Base-by-base conservation (phyloP, 1,139 yeast genomes). In the Debaryomycetaceae sp. region DNA sequence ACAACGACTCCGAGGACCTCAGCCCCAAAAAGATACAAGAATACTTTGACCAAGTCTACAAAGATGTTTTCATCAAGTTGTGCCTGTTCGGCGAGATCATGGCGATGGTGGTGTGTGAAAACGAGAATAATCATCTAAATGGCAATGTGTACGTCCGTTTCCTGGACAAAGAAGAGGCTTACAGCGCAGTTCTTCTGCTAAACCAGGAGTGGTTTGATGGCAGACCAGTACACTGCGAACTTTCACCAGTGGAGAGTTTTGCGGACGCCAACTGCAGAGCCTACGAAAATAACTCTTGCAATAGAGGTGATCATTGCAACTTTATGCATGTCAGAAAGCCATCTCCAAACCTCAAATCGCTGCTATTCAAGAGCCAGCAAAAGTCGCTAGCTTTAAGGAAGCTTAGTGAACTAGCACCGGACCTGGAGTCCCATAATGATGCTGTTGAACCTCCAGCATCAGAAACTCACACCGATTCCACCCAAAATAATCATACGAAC, bases 61-160 rank as follows among this genome's bases (percentile, higher is more conserved):
- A 82, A 53, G 97, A 91, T 60, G 62, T 90, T 2, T 89, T 81
- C 57, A 65, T 80, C 23, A 90, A 85, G 53, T 75, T 87, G 17
- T 75, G 85, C n/a, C 65, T 70, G 43, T 83, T 87, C n/a, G 83
- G 83, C 2, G 80, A 78, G 42, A 73, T 91, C 6, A 78, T 75
- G 37, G 80, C 81, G 36, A 58, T 91, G 55, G 81, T 83, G 1
- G 87, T 91, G 3, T 87, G 96, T 59, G 97, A 87, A 55, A 91
- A 91, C 60, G 83, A 79, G 45, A 88, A 87, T 56, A 84, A 83
- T 54, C 97, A 74, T 50, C 66, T 91, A 49, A 83, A 81, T 52
- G 98, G 98, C 1, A 89, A 89, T 59, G 96, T 89, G 0, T 88
- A 88, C 60, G 81, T 86, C 14, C 74, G 78, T 47, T 90, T 81